A percentile compares a stretch with the other conserved stretches of the same genome.
phyloP scores from a whole-genome alignment of 768 basidiomycete genomes.

The Macrolepiota fuliginosa region DNA sequence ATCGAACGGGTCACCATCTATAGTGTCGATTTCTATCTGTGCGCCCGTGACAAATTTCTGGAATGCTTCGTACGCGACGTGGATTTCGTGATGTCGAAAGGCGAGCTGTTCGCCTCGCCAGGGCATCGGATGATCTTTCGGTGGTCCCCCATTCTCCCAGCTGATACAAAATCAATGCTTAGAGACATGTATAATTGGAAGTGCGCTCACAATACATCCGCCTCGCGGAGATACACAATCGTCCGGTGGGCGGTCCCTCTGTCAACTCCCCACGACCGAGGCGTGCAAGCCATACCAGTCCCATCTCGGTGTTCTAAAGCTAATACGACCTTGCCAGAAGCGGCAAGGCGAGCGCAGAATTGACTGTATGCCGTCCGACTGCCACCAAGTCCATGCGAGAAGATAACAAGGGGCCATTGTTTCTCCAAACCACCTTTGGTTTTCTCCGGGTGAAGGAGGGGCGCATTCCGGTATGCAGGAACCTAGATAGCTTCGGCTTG shows the following conservation, averaged over 20 bases:
- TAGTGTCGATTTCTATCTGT: conserved; percentile 30
- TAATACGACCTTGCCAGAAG: conserved; percentile 77
- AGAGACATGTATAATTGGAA: not conserved
- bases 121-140: conserved; percentile 31
- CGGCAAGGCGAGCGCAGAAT: conserved; percentile 69
- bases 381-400: conserved; percentile 83
- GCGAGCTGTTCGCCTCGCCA: conserved; percentile 70
- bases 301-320: conserved; percentile 86
- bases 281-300: conserved; percentile 53
- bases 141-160: conserved; percentile 24
- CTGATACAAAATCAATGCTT: conserved; percentile 19
- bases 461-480: conserved; percentile 55
- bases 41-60: conserved; percentile 41
- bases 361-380: conserved; percentile 73
- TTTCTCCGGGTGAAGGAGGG: conserved; percentile 40
- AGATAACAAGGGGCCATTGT: conserved; percentile 78
- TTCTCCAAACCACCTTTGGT: conserved; percentile 10
- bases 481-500: conserved; percentile 34
- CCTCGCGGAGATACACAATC: conserved; percentile 52
- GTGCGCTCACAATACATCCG: conserved; percentile 50
- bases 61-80: conserved; percentile 61
- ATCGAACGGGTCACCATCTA: conserved; percentile 33
- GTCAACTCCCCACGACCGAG: conserved; percentile 29
- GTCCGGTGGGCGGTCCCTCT: conserved; percentile 25
- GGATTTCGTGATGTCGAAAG: conserved; percentile 68